Base-by-base conservation (phyloP, 2,329 filamentous ascomycete species). In the Apiospora marii region DNA sequence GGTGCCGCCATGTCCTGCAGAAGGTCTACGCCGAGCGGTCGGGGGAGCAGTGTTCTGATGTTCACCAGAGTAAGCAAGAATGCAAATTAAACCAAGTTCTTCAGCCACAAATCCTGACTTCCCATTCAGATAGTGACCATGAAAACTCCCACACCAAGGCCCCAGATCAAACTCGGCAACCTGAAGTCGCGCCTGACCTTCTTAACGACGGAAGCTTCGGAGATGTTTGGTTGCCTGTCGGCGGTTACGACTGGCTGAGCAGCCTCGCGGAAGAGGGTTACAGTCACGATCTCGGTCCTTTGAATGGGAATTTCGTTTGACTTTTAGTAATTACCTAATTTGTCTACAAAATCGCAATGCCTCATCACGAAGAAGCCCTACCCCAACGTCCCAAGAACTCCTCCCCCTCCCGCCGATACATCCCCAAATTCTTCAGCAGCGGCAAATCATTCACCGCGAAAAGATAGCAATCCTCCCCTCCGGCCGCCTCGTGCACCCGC, bases 371-470 rank as follows among this genome's bases (percentile, higher is more conserved):
- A 2, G 16, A 1, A 22, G 2, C 7, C 1, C 2, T 16, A 27
- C 16, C 22, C 41, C 58, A 64, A 0, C 16, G 30, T 13, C 34
- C 22, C 16, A 0, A 4, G 1, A 8, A 8, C 22, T 22, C 58
- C 34, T 64, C 34, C 7, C 67, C 67, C 48, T 70, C 69, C 1
- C 53, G 30, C 51, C n/a, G 48, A 34, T 70, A 67, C 69, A 70
- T 70, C 1, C 69, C 69, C 69, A 70, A 44, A 13, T 64, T 70
- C 30, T 14, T 24, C 69, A 70, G 27, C n/a, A 70, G 24, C 10
- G 69, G 69, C 34, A 70, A 30, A n/a, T 70, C 51, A 16, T 70
- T 70, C 12, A 70, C 69, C 27, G 51, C 69, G 48, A 70, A 70
- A 24, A 70, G 24, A 14, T 70, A 72, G 6, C 67, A 64, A 24